Percentiles rank a stretch among this genome's conserved stretches.
These are phyloP conservation scores for Fusarium subtropicale DNA, from an alignment of 2,329 filamentous ascomycete genomes.

Conservation along the genomic window DNA sequence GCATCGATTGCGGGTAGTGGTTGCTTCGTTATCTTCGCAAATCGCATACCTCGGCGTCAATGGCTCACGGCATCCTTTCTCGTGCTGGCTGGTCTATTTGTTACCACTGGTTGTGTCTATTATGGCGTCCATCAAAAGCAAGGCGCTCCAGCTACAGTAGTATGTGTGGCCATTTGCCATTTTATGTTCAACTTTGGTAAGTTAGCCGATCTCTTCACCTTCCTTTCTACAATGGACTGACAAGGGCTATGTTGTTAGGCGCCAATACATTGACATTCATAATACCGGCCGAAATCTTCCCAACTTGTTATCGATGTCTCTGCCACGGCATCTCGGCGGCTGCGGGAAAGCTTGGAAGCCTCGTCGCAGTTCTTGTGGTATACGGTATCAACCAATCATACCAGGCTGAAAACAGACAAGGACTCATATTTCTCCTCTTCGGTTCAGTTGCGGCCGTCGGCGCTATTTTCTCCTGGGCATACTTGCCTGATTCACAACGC, in stretches of 20 bases:
- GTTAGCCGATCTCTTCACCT: conserved; percentile 17
- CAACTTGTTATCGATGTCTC: conserved; percentile 71
- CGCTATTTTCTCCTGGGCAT: conserved; percentile 64
- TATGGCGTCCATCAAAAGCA: conserved; percentile 58
- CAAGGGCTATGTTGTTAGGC: conserved; percentile 49
- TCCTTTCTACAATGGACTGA: not conserved
- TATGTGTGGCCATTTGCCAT: conserved; percentile 64
- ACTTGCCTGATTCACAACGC: conserved; percentile 62
- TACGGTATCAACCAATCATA: conserved; percentile 63
- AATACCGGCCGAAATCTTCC: conserved; percentile 73
- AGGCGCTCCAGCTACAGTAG: conserved; percentile 60
- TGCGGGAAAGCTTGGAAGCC: conserved; percentile 68
- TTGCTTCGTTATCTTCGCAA: conserved; percentile 61
- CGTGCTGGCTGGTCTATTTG: conserved; percentile 59
- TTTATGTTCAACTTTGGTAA: conserved; percentile 67
- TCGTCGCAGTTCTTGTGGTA: conserved; percentile 63
- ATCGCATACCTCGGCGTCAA: conserved; percentile 60
- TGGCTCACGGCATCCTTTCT: conserved; percentile 65
- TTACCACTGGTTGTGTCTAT: conserved; percentile 63
- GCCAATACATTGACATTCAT: conserved; percentile 73
- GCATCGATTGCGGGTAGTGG: conserved; percentile 63
- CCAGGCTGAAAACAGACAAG: conserved; percentile 56
- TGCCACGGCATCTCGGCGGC: conserved; percentile 72
- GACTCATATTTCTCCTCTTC: conserved; percentile 63
- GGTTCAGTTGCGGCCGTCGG: conserved; percentile 62